Percentiles rank a stretch among this genome's conserved stretches.
These are phyloP conservation scores for Plasmodium blacklocki DNA, from an alignment of 169 alveolate species.

Conservation along the genomic window DNA sequence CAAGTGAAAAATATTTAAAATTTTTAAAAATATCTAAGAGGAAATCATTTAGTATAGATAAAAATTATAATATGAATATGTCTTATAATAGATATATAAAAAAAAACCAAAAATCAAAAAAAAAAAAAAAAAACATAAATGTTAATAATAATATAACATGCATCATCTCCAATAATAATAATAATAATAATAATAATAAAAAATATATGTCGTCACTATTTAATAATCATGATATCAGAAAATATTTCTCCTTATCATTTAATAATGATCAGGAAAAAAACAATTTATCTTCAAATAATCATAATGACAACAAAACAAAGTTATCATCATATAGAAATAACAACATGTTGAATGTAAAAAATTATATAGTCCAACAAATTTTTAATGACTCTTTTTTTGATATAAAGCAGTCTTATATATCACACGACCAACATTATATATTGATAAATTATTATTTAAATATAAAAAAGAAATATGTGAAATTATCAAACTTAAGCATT, in stretches of 20 bases:
- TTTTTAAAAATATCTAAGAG: background rate
- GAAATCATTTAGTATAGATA: background rate
- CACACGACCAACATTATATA: conserved; percentile 46
- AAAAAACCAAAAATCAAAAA: background rate
- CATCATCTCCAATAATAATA: no score
- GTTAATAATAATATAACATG: no score
- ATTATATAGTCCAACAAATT: conserved; percentile 23
- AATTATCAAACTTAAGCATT: conserved; percentile 29
- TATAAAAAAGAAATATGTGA: conserved; percentile 27
- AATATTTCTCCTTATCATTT: background rate
- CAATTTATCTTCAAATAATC: background rate
- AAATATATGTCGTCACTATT: no score
- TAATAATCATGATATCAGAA: background rate
- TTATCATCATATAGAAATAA: no score
- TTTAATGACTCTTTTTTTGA: conserved; percentile 37
- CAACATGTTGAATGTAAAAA: conserved; percentile 27
- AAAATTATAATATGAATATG: conserved; percentile 5
- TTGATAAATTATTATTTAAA: conserved; percentile 38
- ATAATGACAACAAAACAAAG: no score
- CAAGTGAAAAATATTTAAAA: no score
- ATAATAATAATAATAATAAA: no score
- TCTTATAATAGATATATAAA: conserved; percentile 19
- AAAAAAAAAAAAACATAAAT: background rate
- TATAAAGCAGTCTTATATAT: conserved; percentile 56
- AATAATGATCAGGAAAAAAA: background rate